Evolutionary conservation across 345 rosid species (phyloP).

Genomic region (Eucalyptus camaldulensis): DNA sequence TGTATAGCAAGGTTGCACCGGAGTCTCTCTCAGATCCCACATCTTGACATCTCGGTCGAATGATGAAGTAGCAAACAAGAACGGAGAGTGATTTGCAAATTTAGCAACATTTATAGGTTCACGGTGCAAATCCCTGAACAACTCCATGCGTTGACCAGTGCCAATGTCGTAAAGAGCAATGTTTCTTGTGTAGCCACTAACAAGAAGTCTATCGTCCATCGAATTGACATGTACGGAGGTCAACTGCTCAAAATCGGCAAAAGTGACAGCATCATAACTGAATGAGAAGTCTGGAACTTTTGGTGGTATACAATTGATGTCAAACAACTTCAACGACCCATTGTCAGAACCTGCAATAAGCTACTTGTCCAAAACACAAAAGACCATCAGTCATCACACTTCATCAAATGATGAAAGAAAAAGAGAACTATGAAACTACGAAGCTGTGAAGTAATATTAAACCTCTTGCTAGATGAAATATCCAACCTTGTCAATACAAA

Average conservation of each 20-base stretch:
- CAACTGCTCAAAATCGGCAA: slow-evolving; percentile 25
- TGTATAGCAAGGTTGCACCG: slow-evolving; percentile 25
- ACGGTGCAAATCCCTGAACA: slow-evolving; percentile 26
- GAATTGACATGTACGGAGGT: slow-evolving; percentile 42
- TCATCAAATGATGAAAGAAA: background rate
- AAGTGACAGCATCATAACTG: slow-evolving; percentile 2
- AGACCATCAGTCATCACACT: background rate
- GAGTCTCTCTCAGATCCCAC: slow-evolving; percentile 45
- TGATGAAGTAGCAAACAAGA: slow-evolving; percentile 37
- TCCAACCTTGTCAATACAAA: background rate
- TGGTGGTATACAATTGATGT: slow-evolving; percentile 6
- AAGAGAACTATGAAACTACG: background rate
- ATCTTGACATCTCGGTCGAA: slow-evolving; percentile 36
- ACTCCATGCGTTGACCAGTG: slow-evolving; percentile 14
- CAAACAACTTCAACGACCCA: slow-evolving; percentile 34
- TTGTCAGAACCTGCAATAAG: slow-evolving; percentile 33
- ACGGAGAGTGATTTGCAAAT: slow-evolving; percentile 36
- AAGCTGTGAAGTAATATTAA: background rate
- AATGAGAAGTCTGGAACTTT: slow-evolving; percentile 1
- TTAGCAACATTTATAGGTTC: slow-evolving; percentile 44
- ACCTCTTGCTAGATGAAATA: background rate
- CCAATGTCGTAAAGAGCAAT: slow-evolving; percentile 30
- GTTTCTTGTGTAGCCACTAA: slow-evolving; percentile 33
- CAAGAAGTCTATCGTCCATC: slow-evolving; percentile 27
- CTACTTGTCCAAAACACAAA: slow-evolving; percentile 8